Evolutionary conservation across 495 filamentous ascomycete species (phyloP), one percentile per base, ranked within the genome.

Genomic region (Lepraria neglecta): DNA sequence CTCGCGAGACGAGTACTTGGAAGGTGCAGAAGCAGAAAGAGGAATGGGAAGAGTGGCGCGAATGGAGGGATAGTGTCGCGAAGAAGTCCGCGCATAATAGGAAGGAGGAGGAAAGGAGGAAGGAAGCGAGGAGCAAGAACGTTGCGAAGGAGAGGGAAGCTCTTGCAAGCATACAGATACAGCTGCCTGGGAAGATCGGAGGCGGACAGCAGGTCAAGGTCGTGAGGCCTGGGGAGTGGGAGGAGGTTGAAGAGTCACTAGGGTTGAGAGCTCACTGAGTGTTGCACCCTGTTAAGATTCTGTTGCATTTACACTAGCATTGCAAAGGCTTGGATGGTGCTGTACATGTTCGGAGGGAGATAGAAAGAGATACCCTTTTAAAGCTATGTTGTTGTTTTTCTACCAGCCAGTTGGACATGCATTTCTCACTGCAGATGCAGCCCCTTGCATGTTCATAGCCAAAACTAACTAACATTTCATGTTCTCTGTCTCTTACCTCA

Each of bases 41-140:
- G 31, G 65, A 65, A 15, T 67, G 62, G 62, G 67, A 61, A 35
- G 65, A 65, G 24, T 69, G 67, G 67, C 33, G 61, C 19, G 65
- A 59, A 31, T 59, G 61, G 56, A 55, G 51, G 21, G 58, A 58
- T 43, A 14, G 35, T 6, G 21, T 67, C n/a, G 57, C 58, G 11
- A 60, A 42, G 44, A 51, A 59, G n/a, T 27, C 40, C 12, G 51
- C 12, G 9, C 30, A 14, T 9, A 31, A 27, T 12, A 38, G 2
- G 50, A 60, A 42, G 46, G 53, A 62, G 33, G 35, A 43, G 24
- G 46, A 48, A 43, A 48, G 63, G 59, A 48, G 31, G 30, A 28
- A 5, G 24, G 59, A 58, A 43, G 59, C 51, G 42, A 61, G 51
- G 35, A 55, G n/a, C 7, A 55, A 9, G 14, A 46, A 15, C 14